Evolutionary conservation across 1,284 basidiomycete species (phyloP), one percentile per base, ranked within the genome.

Genomic region (Ceraceosorus bombacis): DNA sequence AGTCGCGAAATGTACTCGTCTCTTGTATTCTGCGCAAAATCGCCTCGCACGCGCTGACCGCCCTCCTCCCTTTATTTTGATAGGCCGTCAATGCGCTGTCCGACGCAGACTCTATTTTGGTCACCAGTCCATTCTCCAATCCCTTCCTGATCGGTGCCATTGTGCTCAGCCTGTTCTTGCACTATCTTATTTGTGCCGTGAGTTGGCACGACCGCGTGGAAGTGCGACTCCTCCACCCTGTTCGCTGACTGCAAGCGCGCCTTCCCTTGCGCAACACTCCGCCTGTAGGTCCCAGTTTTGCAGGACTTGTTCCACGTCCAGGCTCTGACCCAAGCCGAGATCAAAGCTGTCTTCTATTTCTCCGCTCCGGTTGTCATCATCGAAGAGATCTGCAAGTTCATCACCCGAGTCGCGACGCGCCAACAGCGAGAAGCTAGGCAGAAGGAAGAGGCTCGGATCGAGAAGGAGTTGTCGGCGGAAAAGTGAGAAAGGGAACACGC

Each of bases 31-130:
- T 27, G 27, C 27, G 27, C 27, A 27, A 27, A 27, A 27, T 1
- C 27, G 27, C 27, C 27, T 27, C 27, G 27, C 27, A 3, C 27
- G 27, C 27, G 27, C 27, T 27, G 27, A 27, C 27, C 27, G 27
- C 27, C 27, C 3, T 2, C 1, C 27, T 27, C 27, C 27, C 27
- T 27, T 27, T 27, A 3, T 3, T 27, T 27, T 3, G 27, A 27
- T 27, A 27, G 27, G 94, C 94, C 17, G 91, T 95, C 85, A 97
- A 97, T 80, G 96, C 93, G 57, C 82, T 98, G 43, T 92, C 89
- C n/a, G 95, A 98, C 80, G 95, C 95, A 78, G 94, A 97, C 81
- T 90, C 88, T 65, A 79, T 98, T 66, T 80, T 98, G 54, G 84
- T 84, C 17, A 82, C 97, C 51, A 92, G 94, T 1, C 80, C 95